Evolutionary conservation across 1,284 basidiomycete genomes (phyloP).

Genomic region (Puccinia coronata): DNA sequence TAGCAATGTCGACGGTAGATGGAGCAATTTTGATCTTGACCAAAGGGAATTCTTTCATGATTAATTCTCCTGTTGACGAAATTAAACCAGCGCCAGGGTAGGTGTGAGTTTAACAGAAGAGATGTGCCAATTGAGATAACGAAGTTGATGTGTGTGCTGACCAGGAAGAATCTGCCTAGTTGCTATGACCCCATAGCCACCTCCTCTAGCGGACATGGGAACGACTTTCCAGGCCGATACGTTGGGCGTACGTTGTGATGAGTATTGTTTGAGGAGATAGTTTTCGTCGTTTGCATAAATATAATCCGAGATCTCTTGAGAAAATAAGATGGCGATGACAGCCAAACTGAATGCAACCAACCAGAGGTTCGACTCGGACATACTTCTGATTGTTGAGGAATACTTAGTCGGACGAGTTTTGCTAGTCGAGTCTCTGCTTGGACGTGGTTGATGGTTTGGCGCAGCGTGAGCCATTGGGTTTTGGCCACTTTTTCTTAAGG

Average conservation of each 20-base stretch:
- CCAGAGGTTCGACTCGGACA: conserved; percentile 34
- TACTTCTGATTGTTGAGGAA: conserved; percentile 11
- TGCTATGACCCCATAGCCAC: conserved; percentile 44
- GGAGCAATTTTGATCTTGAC: conserved; percentile 10
- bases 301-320: conserved; percentile 34
- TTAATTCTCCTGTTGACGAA: conserved; percentile 34
- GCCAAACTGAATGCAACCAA: conserved; percentile 27
- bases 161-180: conserved; percentile 41
- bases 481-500: too few species aligned
- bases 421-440: neutral
- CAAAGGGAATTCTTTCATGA: conserved; percentile 44
- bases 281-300: conserved; percentile 41
- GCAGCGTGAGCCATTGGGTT: too few species aligned
- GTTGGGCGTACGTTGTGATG: conserved; percentile 32
- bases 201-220: conserved; percentile 10
- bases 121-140: neutral
- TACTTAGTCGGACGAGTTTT: neutral
- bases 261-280: conserved; percentile 21
- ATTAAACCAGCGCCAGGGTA: neutral
- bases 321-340: conserved; percentile 39
- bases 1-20: conserved; percentile 4
- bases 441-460: neutral
- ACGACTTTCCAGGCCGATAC: conserved; percentile 33
- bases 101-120: neutral
- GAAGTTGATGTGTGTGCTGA: neutral